Conservation (phyloP, 1,139 yeast genomes). For the Meyerozyma elateridarum region DNA sequence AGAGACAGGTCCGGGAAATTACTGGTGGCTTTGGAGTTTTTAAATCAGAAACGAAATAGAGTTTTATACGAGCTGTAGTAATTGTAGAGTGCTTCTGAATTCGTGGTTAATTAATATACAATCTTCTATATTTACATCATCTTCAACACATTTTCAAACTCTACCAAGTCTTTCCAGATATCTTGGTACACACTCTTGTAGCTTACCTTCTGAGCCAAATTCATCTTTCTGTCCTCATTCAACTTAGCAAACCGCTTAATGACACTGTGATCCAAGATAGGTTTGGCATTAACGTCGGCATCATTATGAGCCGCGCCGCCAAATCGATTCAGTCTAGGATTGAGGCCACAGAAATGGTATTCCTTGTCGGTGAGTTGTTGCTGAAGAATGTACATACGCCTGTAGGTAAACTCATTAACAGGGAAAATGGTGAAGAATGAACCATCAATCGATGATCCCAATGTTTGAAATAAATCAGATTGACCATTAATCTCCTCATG, state of each 20-base stretch:
- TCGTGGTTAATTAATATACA: too few species aligned
- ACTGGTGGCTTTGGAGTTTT: constrained; percentile 18
- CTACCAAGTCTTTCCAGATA: constrained; percentile 64
- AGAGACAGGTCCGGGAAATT: too few species aligned
- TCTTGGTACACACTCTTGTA: constrained; percentile 49
- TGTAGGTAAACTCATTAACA: constrained; percentile 65
- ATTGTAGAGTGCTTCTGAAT: too few species aligned
- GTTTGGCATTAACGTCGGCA: constrained; percentile 43
- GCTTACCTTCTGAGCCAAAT: constrained; percentile 54
- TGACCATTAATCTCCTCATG: constrained; percentile 22
- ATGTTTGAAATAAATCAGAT: constrained; percentile 41
- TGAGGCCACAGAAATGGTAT: constrained; percentile 70
- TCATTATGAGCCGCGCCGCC: constrained; percentile 40
- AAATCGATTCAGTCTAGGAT: constrained; percentile 67
- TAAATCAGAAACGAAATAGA: too few species aligned
- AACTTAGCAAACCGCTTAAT: constrained; percentile 49
- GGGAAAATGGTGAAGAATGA: constrained; percentile 74
- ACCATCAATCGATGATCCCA: constrained; percentile 80
- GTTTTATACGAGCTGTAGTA: too few species aligned
- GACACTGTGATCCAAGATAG: constrained; percentile 58
- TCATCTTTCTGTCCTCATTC: constrained; percentile 52
- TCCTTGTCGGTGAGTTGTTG: constrained; percentile 82
- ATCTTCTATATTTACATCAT: constrained; percentile 16
- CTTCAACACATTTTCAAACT: constrained; percentile 38
- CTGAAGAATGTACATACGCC: constrained; percentile 80